phyloP scores from a whole-genome alignment of 2,329 filamentous ascomycete genomes.

The Colletotrichum sp. region DNA sequence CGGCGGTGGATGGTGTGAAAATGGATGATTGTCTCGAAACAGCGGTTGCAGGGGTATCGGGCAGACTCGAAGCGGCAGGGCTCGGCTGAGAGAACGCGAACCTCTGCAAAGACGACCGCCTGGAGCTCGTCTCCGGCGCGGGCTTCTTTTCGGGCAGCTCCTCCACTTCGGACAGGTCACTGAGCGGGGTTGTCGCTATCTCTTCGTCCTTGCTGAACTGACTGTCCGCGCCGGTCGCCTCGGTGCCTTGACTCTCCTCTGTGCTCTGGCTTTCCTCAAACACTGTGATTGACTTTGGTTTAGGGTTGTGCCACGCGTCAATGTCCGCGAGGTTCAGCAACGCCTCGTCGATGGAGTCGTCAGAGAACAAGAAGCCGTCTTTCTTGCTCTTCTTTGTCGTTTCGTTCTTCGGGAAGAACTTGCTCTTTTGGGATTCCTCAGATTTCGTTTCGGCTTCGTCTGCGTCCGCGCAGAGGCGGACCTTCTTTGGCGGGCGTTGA shows the following conservation, averaged over 20 bases:
- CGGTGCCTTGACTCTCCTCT: slow-evolving; percentile 27
- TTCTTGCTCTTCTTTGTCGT: slow-evolving; percentile 35
- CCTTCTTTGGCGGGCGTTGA: slow-evolving; percentile 59
- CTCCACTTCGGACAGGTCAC: slow-evolving; percentile 4
- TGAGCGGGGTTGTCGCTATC: background rate
- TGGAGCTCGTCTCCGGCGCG: background rate
- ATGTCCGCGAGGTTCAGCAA: slow-evolving; percentile 56
- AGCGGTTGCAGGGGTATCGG: slow-evolving; percentile 31
- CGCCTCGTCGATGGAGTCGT: slow-evolving; percentile 63
- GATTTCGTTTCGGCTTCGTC: slow-evolving; percentile 30
- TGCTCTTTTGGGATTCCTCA: slow-evolving; percentile 51
- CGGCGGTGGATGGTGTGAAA: slow-evolving; percentile 26
- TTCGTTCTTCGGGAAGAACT: slow-evolving; percentile 51
- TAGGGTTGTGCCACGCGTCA: slow-evolving; percentile 50
- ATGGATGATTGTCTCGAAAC: slow-evolving; percentile 35
- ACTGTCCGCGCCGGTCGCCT: slow-evolving; percentile 11
- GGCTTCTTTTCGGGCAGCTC: background rate
- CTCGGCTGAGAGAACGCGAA: slow-evolving; percentile 28
- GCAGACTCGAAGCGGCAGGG: slow-evolving; percentile 25
- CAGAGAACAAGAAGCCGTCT: slow-evolving; percentile 55
- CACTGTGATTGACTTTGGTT: slow-evolving; percentile 44
- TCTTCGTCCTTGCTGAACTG: slow-evolving; percentile 20
- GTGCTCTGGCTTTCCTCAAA: slow-evolving; percentile 43
- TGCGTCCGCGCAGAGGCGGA: slow-evolving; percentile 55
- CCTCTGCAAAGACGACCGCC: slow-evolving; percentile 21